These are phyloP conservation scores for Claviceps spartinae DNA, from an alignment of 2,329 filamentous ascomycete genomes.

Conservation along the genomic window DNA sequence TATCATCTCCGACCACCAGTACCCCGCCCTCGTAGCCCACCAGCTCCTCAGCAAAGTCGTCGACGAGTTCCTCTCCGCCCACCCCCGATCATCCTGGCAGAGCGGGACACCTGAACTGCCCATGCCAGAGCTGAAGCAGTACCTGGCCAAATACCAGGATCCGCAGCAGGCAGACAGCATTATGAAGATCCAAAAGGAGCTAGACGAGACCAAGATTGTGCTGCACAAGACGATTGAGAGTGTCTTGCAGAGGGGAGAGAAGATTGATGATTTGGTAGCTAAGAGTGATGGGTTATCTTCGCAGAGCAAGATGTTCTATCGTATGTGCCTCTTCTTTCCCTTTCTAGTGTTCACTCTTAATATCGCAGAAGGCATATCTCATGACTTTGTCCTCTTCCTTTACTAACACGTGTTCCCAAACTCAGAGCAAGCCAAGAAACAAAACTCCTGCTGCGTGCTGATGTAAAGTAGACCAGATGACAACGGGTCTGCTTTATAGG, in stretches of 20 bases:
- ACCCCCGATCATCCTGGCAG: constrained; percentile 57
- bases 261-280: constrained; percentile 84
- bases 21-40: constrained; percentile 68
- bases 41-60: constrained; percentile 74
- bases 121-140: constrained; percentile 68
- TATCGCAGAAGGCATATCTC: neutral
- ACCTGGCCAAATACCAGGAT: constrained; percentile 65
- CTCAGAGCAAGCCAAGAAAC: constrained; percentile 57
- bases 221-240: constrained; percentile 94
- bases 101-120: constrained; percentile 38
- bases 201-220: constrained; percentile 95
- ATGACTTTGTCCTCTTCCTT: too few species aligned
- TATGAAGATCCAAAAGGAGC: constrained; percentile 87
- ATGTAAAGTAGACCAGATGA: constrained; percentile 34
- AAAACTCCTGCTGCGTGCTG: constrained; percentile 61
- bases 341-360: neutral
- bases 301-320: constrained; percentile 98
- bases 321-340: constrained; percentile 27
- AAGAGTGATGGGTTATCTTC: constrained; percentile 86
- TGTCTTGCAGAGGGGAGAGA: constrained; percentile 79
- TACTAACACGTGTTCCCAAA: neutral
- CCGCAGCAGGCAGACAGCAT: constrained; percentile 83
- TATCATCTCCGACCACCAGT: constrained; percentile 64
- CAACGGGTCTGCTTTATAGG: neutral
- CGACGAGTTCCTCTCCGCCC: constrained; percentile 71